phyloP scores from a whole-genome alignment of 495 filamentous ascomycete species.

The Hyaloscypha variabilis region DNA sequence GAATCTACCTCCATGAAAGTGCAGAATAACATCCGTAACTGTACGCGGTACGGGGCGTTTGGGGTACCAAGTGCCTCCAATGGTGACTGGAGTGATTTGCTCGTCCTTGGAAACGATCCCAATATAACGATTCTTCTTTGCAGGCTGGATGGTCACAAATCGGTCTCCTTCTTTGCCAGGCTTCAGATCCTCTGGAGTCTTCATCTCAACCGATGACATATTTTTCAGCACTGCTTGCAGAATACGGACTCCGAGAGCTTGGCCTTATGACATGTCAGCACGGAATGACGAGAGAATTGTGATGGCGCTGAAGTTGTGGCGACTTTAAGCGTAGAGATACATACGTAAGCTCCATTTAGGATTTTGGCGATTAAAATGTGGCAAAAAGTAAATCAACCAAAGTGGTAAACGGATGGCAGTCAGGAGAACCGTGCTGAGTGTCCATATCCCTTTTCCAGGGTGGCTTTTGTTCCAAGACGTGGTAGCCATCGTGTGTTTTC shows the following conservation, averaged over 20 bases:
- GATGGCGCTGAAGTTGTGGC: neutral
- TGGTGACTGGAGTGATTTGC: slow-evolving; percentile 14
- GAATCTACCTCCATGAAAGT: slow-evolving; percentile 49
- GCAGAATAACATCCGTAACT: slow-evolving; percentile 40
- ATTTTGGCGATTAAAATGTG: slow-evolving; percentile 32
- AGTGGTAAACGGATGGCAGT: slow-evolving; percentile 35
- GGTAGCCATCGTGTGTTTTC: neutral
- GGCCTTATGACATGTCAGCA: slow-evolving; percentile 21
- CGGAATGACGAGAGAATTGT: neutral
- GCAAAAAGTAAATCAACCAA: slow-evolving; percentile 34
- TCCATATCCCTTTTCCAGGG: slow-evolving; percentile 40
- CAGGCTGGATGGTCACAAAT: slow-evolving; percentile 36
- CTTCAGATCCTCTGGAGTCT: slow-evolving; percentile 31
- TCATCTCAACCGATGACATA: slow-evolving; percentile 27
- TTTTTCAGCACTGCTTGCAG: slow-evolving; percentile 31
- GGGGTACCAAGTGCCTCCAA: slow-evolving; percentile 32
- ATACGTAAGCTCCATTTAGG: slow-evolving; percentile 26
- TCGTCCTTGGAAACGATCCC: slow-evolving; percentile 20
- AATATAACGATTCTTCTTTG: slow-evolving; percentile 15
- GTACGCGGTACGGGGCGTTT: slow-evolving; percentile 7
- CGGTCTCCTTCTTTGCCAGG: slow-evolving; percentile 37
- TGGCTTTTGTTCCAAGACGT: slow-evolving; percentile 27
- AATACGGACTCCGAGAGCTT: slow-evolving; percentile 36
- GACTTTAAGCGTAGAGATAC: neutral
- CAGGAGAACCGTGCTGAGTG: slow-evolving; percentile 32